Base-by-base conservation (phyloP, 768 basidiomycete species). In the Rubroboletus pulcherrimus region DNA sequence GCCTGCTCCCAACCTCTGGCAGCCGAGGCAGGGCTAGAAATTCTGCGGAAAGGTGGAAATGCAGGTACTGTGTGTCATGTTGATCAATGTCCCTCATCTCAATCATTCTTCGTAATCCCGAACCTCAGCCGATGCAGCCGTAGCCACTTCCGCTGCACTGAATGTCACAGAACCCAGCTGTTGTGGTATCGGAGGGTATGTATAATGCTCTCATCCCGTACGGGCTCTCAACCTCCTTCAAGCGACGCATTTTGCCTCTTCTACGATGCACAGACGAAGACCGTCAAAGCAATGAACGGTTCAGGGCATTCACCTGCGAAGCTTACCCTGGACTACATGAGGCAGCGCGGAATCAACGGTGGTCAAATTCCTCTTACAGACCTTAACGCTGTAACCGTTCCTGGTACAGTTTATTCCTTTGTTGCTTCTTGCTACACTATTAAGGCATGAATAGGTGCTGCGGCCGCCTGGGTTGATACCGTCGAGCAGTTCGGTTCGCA, bases 171-270 rank as follows among this genome's bases (percentile, higher is more conserved):
- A 95, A 63, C 92, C 86, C 29, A 88, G 83, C 63, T 88, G 75
- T 59, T 93, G 92, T 68, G 95, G 95, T n/a, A 91, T 97, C 54
- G 94, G 93, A 65, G 91, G 91, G 91, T 89, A 63, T 58, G 78
- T 70, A 12, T 24, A 14, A 39, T 53, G 14, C 41, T 54, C 31
- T 33, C 19, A 24, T 47, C 6, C 11, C 50, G 7, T 41, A n/a
- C 26, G 3, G 38, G 44, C 34, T 58, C 68, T 71, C 37, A 54
- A 38, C 53, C 11, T 33, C 29, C 26, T 51, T 26, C 4, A 62
- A 91, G 91, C 39, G 91, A 93, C 66, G 91, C 91, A 8, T 96
- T 96, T 68, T 96, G 94, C 68, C 78, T 99, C 19, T 98, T 91
- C 75, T 98, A 86, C 64, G 85, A 97, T 65, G 91, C 89, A 5